Percentiles rank a stretch among this genome's conserved stretches.
Conservation (phyloP, 495 filamentous ascomycete genomes). For the Bryoglossum gracile region DNA sequence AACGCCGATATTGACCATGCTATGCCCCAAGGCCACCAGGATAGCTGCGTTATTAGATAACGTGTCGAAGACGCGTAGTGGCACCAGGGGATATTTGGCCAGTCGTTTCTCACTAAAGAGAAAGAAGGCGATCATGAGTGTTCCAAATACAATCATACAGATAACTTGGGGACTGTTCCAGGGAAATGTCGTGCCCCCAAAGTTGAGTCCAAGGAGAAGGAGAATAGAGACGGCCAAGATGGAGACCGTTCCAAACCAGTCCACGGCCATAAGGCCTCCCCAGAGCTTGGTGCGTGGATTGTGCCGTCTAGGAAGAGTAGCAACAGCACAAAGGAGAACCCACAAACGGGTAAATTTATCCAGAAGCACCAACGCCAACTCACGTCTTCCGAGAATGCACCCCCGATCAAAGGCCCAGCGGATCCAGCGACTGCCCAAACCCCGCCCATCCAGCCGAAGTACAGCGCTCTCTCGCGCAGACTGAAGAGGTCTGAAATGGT, state of each 20-base stretch:
- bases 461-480: slow-evolving; percentile 8
- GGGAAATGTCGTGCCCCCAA: slow-evolving; percentile 58
- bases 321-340: slow-evolving; percentile 46
- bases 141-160: slow-evolving; percentile 62
- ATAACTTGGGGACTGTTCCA: slow-evolving; percentile 55
- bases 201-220: slow-evolving; percentile 67
- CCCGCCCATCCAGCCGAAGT: slow-evolving; percentile 31
- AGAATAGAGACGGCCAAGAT: slow-evolving; percentile 61
- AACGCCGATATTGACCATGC: slow-evolving; percentile 22
- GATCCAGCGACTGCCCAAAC: slow-evolving; percentile 28
- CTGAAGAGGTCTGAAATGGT: slow-evolving; percentile 1
- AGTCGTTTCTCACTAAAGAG: slow-evolving; percentile 55
- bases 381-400: slow-evolving; percentile 23
- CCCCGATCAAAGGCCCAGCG: slow-evolving; percentile 30
- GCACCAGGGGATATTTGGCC: slow-evolving; percentile 65
- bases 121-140: slow-evolving; percentile 49
- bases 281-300: slow-evolving; percentile 48
- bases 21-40: slow-evolving; percentile 50
- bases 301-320: slow-evolving; percentile 50
- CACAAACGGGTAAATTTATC: slow-evolving; percentile 47
- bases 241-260: slow-evolving; percentile 46
- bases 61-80: slow-evolving; percentile 51
- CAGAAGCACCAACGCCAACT: slow-evolving; percentile 36
- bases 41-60: slow-evolving; percentile 48
- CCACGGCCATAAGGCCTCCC: slow-evolving; percentile 41